Evolutionary conservation across 2,329 filamentous ascomycete genomes (phyloP).

Genomic region (Corynespora cassiicola): DNA sequence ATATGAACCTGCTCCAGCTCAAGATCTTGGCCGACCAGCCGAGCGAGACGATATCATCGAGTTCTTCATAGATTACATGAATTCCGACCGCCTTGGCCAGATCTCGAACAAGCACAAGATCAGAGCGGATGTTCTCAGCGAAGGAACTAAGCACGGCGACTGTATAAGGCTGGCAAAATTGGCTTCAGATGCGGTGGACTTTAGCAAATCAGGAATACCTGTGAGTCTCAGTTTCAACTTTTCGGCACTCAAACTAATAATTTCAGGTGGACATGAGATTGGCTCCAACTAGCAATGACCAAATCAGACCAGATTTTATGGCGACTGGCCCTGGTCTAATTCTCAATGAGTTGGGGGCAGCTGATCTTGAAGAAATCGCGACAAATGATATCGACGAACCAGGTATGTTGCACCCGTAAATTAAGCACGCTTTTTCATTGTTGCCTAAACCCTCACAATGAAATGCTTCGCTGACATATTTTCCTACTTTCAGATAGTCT

Average conservation of each 20-base stretch:
- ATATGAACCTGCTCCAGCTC: constrained; percentile 66
- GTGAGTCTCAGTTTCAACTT: constrained; percentile 8
- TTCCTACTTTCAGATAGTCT: no score
- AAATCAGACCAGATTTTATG: constrained; percentile 61
- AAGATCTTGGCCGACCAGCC: constrained; percentile 68
- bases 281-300: constrained; percentile 23
- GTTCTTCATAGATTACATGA: constrained; percentile 71
- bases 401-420: no score
- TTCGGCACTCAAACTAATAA: neutral
- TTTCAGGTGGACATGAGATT: constrained; percentile 17
- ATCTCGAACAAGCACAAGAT: constrained; percentile 51
- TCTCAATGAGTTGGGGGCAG: constrained; percentile 40
- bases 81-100: constrained; percentile 51
- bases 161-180: constrained; percentile 49
- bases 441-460: no score
- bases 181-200: constrained; percentile 41
- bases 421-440: no score
- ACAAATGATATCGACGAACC: constrained; percentile 46
- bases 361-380: constrained; percentile 29
- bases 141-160: constrained; percentile 32
- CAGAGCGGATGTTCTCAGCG: constrained; percentile 43
- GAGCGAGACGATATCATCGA: constrained; percentile 71
- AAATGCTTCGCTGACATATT: no score
- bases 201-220: constrained; percentile 35
- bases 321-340: constrained; percentile 50